These are phyloP conservation scores for Emmonsiellopsis sp. DNA, from an alignment of 2,329 filamentous ascomycete genomes.

Conservation along the genomic window DNA sequence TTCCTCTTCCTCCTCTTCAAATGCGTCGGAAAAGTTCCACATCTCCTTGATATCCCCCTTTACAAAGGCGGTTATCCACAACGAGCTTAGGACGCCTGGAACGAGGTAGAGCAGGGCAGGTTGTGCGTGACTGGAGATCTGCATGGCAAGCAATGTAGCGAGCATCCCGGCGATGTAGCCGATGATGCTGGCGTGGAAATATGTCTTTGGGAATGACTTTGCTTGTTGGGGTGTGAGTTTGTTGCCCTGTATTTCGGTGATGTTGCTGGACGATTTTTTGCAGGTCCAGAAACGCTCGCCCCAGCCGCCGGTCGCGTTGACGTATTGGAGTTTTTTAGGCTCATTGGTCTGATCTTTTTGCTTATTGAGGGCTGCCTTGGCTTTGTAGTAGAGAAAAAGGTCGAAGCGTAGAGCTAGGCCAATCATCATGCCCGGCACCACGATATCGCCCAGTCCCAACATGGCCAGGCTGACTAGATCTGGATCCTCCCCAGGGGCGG, in stretches of 20 bases:
- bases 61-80: slow-evolving; percentile 65
- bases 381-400: slow-evolving; percentile 66
- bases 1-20: slow-evolving; percentile 40
- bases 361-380: not conserved
- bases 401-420: slow-evolving; percentile 86
- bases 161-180: slow-evolving; percentile 76
- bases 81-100: slow-evolving; percentile 64
- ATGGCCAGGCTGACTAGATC: slow-evolving; percentile 51
- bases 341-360: slow-evolving; percentile 6
- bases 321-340: slow-evolving; percentile 29
- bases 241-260: slow-evolving; percentile 16
- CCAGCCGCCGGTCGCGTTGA: slow-evolving; percentile 62
- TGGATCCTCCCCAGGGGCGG: slow-evolving; percentile 36
- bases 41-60: slow-evolving; percentile 66
- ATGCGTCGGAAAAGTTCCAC: slow-evolving; percentile 70
- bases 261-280: slow-evolving; percentile 13
- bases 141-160: slow-evolving; percentile 65
- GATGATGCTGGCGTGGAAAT: slow-evolving; percentile 67
- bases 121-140: slow-evolving; percentile 72
- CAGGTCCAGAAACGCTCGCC: slow-evolving; percentile 73
- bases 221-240: slow-evolving; percentile 30
- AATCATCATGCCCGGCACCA: slow-evolving; percentile 85
- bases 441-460: slow-evolving; percentile 89
- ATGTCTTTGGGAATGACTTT: slow-evolving; percentile 64
- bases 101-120: slow-evolving; percentile 89